A percentile compares a stretch with the other conserved stretches of the same genome.
Evolutionary conservation across 2,329 filamentous ascomycete genomes (phyloP).

Genomic region (Clonostachys solani): DNA sequence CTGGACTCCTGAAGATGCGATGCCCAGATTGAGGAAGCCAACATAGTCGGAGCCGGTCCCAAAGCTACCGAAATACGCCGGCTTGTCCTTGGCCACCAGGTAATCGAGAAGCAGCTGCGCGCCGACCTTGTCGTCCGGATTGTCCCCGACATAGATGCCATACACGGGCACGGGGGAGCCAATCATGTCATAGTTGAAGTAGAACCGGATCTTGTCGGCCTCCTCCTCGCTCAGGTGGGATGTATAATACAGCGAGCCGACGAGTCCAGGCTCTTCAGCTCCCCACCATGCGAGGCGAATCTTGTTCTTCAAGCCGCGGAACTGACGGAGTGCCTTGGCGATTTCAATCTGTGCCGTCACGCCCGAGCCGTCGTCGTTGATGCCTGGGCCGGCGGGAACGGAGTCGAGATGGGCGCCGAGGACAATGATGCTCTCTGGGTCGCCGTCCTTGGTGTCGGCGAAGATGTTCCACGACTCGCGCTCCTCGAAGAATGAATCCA

Average conservation of each 20-base stretch:
- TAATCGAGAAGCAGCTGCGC: conserved; percentile 22
- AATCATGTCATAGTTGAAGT: conserved; percentile 65
- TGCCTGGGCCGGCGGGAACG: conserved; percentile 40
- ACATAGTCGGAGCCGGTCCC: conserved; percentile 29
- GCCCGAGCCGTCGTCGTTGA: conserved; percentile 64
- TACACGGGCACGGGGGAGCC: conserved; percentile 21
- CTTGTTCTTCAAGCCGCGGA: conserved; percentile 26
- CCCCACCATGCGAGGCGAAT: conserved; percentile 34
- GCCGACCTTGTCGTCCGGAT: conserved; percentile 21
- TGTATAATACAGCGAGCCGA: conserved; percentile 25
- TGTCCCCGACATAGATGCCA: conserved; percentile 20
- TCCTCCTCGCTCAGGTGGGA: conserved; percentile 17
- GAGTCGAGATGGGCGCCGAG: conserved; percentile 37
- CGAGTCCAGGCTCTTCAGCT: conserved; percentile 28
- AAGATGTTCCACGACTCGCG: conserved; percentile 30
- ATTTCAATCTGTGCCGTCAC: conserved; percentile 54
- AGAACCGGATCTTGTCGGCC: conserved; percentile 49
- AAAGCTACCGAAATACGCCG: conserved; percentile 21
- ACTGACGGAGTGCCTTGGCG: conserved; percentile 35
- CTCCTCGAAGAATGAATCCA: conserved; percentile 24
- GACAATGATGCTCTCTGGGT: conserved; percentile 32
- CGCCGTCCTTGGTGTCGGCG: conserved; percentile 34
- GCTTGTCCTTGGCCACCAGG: conserved; percentile 16
- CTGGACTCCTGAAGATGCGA: conserved; percentile 30
- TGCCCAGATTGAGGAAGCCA: conserved; percentile 26